Evolutionary conservation across 495 filamentous ascomycete genomes (phyloP).

Genomic region (Penicillium soppii): DNA sequence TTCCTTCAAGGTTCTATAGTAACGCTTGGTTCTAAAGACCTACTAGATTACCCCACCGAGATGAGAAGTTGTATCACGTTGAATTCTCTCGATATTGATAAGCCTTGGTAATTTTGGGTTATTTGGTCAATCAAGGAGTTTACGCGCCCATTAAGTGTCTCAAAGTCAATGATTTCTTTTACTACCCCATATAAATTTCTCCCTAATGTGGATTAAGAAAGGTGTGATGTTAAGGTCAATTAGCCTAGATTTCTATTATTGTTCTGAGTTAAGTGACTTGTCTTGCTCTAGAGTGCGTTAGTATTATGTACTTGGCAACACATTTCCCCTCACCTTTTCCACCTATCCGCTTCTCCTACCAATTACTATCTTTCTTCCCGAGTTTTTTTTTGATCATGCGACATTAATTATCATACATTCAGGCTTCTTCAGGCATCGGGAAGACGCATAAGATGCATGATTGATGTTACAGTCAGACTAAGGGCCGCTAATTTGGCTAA

Average conservation of each 20-base stretch:
- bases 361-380: background rate
- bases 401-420: background rate
- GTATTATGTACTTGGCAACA: background rate
- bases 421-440: background rate
- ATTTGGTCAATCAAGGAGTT: background rate
- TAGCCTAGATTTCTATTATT: slow-evolving; percentile 7
- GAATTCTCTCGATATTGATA: background rate
- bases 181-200: no score
- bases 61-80: background rate
- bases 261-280: background rate
- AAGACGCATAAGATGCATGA: background rate
- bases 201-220: background rate
- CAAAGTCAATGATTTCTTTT: background rate
- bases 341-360: background rate
- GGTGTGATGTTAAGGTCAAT: slow-evolving; percentile 3
- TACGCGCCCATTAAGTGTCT: slow-evolving; percentile 7
- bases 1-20: no score
- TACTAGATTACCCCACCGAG: background rate
- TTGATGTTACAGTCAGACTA: background rate
- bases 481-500: slow-evolving; percentile 6
- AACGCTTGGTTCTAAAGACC: background rate
- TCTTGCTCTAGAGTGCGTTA: slow-evolving; percentile 3
- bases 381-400: background rate
- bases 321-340: background rate
- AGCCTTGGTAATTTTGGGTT: background rate